Evolutionary conservation across 352 stramenopile genomes (phyloP), one percentile per base, ranked within the genome.

Genomic region (Globisporangium apiculatum): DNA sequence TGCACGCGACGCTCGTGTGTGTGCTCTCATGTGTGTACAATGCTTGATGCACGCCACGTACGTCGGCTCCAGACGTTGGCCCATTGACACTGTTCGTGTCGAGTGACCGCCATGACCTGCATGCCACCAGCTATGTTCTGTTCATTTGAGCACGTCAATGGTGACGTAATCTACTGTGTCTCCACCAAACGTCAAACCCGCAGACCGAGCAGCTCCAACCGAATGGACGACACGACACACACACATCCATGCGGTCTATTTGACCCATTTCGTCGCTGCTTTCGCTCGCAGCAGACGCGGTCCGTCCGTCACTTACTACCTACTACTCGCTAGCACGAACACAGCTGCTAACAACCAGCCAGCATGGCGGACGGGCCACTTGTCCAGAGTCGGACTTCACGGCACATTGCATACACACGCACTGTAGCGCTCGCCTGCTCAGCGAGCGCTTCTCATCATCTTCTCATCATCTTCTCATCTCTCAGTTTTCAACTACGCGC

Each of bases 391-490:
- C 24, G 24, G 24, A 31, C 24, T 31, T 31, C 42, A 47, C 42
- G 12, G n/a, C 42, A 47, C 41, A 45, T 15, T 47, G n/a, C 46
- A 50, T n/a, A 12, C 46, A 50, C 5, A 35, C 46, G n/a, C 43
- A 48, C 9, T 42, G 42, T 11, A 47, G 42, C 42, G 14, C 8
- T 47, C 42, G 42, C 14, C 42, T 17, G 12, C 42, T 11, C 42
- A 47, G 24, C 42, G 0, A 11, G 14, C 12, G 42, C 42, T n/a
- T 47, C 42, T 17, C 24, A 31, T 47, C 42, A 47, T 17, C 11
- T n/a, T 53, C 48, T 49, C 18, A 17, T 51, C 56, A 50, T 49
- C 31, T 10, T 57, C 15, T 43, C 31, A 14, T 57, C n/a, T n/a
- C n/a, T n/a, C n/a, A n/a, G n/a, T n/a, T n/a, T n/a, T n/a, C n/a